Base-by-base conservation (phyloP, 805 yeast species). In the Yamadazyma scolyti region DNA sequence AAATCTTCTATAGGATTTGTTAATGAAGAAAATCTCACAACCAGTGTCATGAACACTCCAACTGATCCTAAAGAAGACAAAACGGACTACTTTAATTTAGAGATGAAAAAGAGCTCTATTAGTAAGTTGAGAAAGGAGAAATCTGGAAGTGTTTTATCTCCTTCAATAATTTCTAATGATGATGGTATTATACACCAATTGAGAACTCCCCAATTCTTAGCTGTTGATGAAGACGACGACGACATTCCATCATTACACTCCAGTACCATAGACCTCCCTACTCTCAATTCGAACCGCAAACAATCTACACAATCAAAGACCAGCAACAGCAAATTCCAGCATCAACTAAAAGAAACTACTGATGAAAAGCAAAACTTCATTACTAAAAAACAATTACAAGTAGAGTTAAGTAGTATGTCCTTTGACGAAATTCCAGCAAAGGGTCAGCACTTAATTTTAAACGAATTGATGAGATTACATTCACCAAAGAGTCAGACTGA, bases 351-450 rank as follows among this genome's bases (percentile, higher is more conserved):
- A 7, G 13, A 21, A 9, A 15, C 26, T 11, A 10, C 5, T 5
- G 16, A 27, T 40, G 26, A 16, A 23, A 33, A 33, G 14, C 20
- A 23, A 2, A 26, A 9, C 17, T 34, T 37, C 10, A 41, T 62
- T 6, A 61, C 65, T 1, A 52, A 46, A 23, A 61, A 54, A 35
- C 60, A 65, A 33, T 44, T 66, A 28, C 61, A 58, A 39, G 53
- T 55, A 25, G 72, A 65, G 38, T 46, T 66, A 23, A 52, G 49
- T 16, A 48, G 44, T 14, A 46, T 66, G 22, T 72, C 83, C 1
- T 89, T 89, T 58, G 83, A 87, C 52, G 93, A 85, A 39, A 57
- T 90, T n/a, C 95, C 97, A 0, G 93, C 95, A 6, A 76, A 77
- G 43, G 93, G 94, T 0, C 98, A 90, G 54, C 95, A 89, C 52